Evolutionary conservation across 305 asterid genomes (phyloP).

Genomic region (Coffea humblotiana): DNA sequence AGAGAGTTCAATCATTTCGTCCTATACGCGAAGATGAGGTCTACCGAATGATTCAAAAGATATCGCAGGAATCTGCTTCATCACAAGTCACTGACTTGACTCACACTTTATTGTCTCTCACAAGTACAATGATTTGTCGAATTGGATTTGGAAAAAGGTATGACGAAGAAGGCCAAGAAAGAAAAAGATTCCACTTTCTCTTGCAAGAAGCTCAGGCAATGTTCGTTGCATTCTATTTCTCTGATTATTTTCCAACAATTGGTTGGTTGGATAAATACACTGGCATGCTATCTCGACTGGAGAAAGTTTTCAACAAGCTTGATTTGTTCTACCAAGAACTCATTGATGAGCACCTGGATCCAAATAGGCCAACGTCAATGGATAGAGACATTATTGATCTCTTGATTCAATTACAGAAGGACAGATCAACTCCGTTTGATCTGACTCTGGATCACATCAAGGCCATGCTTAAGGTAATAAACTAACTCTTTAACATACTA

Average conservation of each 20-base stretch:
- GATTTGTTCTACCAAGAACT: conserved; percentile 14
- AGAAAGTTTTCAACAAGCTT: not conserved
- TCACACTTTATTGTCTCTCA: not conserved
- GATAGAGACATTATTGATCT: conserved; percentile 8
- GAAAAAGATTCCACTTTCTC: not conserved
- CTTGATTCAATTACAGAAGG: conserved; percentile 1
- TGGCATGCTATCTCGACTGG: not conserved
- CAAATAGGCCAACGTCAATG: conserved; percentile 2
- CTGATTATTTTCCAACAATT: conserved; percentile 7
- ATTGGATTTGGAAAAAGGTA: conserved; percentile 9
- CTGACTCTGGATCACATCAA: not conserved
- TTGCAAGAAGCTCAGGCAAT: not conserved
- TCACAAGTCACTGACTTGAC: no score
- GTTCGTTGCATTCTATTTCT: not conserved
- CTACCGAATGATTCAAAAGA: no score
- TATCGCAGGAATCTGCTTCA: no score
- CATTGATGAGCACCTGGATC: conserved; percentile 15
- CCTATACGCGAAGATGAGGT: no score
- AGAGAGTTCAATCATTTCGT: no score
- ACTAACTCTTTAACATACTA: no score
- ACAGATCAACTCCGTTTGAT: not conserved
- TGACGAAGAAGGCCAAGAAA: not conserved
- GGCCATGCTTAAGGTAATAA: conserved; percentile 13
- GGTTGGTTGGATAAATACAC: conserved; percentile 10
- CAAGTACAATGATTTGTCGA: not conserved